Percentiles rank a stretch among this genome's conserved stretches.
These are phyloP conservation scores for Jasminum sambac DNA, from an alignment of 257 asterid genomes.

Conservation along the genomic window DNA sequence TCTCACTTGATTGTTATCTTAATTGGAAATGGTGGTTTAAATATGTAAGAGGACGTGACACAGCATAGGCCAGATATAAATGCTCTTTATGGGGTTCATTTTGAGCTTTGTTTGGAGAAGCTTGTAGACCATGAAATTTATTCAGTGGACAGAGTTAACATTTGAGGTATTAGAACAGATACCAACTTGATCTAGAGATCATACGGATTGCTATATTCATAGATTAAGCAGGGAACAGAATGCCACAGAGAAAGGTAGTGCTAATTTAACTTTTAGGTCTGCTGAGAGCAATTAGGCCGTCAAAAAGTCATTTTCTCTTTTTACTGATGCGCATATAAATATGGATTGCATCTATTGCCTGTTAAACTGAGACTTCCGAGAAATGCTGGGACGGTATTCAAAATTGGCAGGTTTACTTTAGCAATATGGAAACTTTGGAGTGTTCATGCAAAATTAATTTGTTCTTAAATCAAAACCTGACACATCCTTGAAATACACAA, in stretches of 20 bases:
- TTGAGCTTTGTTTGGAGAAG: not conserved
- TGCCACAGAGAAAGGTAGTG: too few species aligned
- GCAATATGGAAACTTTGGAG: not conserved
- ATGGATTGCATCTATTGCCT: not conserved
- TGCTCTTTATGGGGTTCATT: slow-evolving; percentile 19
- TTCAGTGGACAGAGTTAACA: not conserved
- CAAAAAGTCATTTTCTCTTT: not conserved
- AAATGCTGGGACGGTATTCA: not conserved
- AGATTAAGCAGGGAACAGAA: not conserved
- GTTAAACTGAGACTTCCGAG: not conserved
- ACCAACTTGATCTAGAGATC: not conserved
- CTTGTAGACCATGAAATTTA: slow-evolving; percentile 2
- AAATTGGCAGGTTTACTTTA: not conserved
- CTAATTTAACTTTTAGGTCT: too few species aligned
- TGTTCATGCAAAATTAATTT: not conserved
- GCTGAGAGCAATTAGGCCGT: too few species aligned
- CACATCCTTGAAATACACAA: not conserved
- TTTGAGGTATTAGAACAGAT: not conserved
- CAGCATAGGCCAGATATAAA: not conserved
- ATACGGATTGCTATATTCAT: not conserved
- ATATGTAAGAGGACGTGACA: slow-evolving; percentile 1
- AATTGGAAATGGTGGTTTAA: slow-evolving; percentile 13
- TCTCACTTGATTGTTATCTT: slow-evolving; percentile 14
- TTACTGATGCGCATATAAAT: not conserved
- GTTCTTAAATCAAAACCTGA: not conserved